Conservation (phyloP, 768 basidiomycete species). For the Boletus tylopilopsis region DNA sequence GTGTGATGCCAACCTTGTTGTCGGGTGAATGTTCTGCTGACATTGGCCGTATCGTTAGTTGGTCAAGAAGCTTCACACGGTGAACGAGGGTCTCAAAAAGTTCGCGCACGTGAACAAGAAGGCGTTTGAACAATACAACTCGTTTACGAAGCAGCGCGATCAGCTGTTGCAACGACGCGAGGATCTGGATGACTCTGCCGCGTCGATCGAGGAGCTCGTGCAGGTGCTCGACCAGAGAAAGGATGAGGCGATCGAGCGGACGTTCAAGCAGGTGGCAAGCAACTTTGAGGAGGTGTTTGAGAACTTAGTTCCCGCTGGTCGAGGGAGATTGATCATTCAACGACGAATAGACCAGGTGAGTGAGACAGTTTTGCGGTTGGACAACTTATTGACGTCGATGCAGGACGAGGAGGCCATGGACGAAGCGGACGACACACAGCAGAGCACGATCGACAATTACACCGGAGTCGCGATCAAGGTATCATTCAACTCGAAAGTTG, state of each 20-base stretch:
- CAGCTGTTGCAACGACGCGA: conserved; percentile 81
- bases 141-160: conserved; percentile 97
- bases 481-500: conserved; percentile 97
- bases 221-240: conserved; percentile 94
- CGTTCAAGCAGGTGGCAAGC: conserved; percentile 96
- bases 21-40: not conserved
- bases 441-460: conserved; percentile 85
- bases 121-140: conserved; percentile 97
- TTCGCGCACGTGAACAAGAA: conserved; percentile 99
- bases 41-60: conserved; percentile 47
- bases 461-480: conserved; percentile 98
- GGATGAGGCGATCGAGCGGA: conserved; percentile 97
- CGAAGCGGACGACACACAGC: conserved; percentile 69
- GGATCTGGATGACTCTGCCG: conserved; percentile 86
- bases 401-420: conserved; percentile 69
- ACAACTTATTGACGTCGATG: not conserved
- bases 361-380: not conserved
- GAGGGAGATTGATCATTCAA: conserved; percentile 90
- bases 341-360: conserved; percentile 78
- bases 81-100: conserved; percentile 92
- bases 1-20: conserved; percentile 21
- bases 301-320: conserved; percentile 90
- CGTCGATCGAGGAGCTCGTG: conserved; percentile 90
- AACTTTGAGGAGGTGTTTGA: conserved; percentile 98
- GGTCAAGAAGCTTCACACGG: conserved; percentile 85